Evolutionary conservation across 1,139 yeast species (phyloP).

Genomic region (Suhomyces anneliseae): DNA sequence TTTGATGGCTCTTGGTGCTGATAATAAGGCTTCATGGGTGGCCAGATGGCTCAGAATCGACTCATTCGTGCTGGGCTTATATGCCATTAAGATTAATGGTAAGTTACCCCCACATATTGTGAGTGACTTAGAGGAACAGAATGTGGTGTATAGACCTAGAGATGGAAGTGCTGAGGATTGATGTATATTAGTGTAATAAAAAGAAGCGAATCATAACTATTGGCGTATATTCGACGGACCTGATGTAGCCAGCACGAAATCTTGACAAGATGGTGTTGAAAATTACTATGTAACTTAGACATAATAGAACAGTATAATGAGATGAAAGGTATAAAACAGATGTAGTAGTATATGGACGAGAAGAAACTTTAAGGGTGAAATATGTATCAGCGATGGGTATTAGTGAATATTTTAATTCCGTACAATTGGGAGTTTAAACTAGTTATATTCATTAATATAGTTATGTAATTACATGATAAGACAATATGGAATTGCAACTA

Average conservation of each 20-base stretch:
- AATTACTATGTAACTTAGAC: no score
- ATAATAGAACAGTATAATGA: no score
- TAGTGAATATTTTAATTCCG: no score
- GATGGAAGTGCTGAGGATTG: constrained; percentile 93
- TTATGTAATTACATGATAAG: no score
- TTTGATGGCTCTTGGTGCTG: constrained; percentile 84
- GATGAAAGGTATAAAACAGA: no score
- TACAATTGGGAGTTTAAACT: no score
- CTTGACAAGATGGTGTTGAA: no score
- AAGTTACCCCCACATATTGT: constrained; percentile 85
- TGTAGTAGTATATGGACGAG: no score
- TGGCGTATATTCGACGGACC: background rate
- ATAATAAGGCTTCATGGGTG: constrained; percentile 85
- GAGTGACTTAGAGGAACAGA: constrained; percentile 67
- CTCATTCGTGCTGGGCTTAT: constrained; percentile 83
- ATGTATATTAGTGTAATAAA: background rate
- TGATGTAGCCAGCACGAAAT: background rate
- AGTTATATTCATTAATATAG: no score
- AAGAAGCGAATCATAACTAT: background rate
- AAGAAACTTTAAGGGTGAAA: no score
- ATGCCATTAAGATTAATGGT: constrained; percentile 93
- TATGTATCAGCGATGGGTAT: no score
- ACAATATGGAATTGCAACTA: no score
- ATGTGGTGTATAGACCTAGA: constrained; percentile 86
- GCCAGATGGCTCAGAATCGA: constrained; percentile 96